Base-by-base conservation (phyloP, 106 monocot species). In the Agapanthus africanus region DNA sequence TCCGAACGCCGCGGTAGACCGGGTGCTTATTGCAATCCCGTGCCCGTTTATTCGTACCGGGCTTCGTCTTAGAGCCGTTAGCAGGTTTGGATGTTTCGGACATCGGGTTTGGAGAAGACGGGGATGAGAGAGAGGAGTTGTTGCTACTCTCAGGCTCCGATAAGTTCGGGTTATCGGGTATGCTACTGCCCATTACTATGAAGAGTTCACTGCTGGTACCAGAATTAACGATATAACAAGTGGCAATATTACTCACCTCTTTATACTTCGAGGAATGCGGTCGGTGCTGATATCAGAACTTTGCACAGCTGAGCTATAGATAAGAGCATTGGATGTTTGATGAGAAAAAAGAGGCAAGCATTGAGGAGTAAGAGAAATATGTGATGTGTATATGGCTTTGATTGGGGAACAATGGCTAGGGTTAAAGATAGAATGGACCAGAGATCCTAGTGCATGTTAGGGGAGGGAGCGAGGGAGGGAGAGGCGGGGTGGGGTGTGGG, bases 1-100 rank as follows among this genome's bases (percentile, higher is more conserved):
- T 79, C 41, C 79, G 37, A 22, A 79, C 79, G 0, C 79, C 79
- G 11, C 74, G 74, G 57, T 65, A 79, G 3, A 74, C 54, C 34
- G 74, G 79, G 37, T 79, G 79, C 56, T 57, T 74, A 33, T 32
- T 42, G 25, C 37, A 11, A 25, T 63, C 73, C 36, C 65, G 65
- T 37, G 18, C 11, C 52, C 74, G 49, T 35, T 65, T 65, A n/a
- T 50, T 68, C 16, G 19, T 9, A 13, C 50, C 37, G 15, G 27
- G 32, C 32, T 60, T 33, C n/a, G n/a, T n/a, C 59, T 44, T 66
- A 11, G 18, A 11, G 31, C 22, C 46, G 59, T 16, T 28, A 28
- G 15, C 31, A n/a, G 42, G 42, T 34, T 60, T 47, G 56, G 72
- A 60, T 21, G 71, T 61, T 41, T 32, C 46, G 3, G 34, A 22